phyloP scores from a whole-genome alignment of 176 grass and related monocot genomes.

The Carex myosuroides region DNA sequence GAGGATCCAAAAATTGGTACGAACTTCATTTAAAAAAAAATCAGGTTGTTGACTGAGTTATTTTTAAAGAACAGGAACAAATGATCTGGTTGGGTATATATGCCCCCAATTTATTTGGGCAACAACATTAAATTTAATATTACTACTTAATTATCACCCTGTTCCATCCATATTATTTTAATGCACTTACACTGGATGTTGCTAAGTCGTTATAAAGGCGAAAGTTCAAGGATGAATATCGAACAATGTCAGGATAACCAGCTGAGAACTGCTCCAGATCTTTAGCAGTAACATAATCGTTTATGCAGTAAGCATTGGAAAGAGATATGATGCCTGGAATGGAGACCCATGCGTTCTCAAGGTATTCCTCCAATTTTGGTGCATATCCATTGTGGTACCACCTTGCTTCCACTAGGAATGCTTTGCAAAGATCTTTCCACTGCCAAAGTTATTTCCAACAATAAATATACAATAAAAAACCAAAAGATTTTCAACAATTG shows the following conservation, averaged over 20 bases:
- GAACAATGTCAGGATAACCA: background rate
- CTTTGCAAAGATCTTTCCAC: constrained; percentile 29
- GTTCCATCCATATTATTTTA: background rate
- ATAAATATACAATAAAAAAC: background rate
- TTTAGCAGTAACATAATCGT: background rate
- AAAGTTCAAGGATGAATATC: background rate
- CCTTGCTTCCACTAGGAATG: constrained; percentile 23
- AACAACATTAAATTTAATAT: background rate
- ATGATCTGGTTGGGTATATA: too few relatives aligned
- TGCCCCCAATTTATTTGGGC: too few relatives aligned
- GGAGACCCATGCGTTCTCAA: constrained; percentile 20
- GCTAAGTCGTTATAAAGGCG: constrained; percentile 24
- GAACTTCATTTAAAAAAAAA: too few relatives aligned
- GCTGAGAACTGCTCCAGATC: constrained; percentile 13
- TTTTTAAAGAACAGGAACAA: too few relatives aligned
- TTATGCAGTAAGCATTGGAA: background rate
- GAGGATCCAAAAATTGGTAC: too few relatives aligned
- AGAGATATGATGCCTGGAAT: background rate
- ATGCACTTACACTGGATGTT: constrained; percentile 10
- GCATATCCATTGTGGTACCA: constrained; percentile 17
- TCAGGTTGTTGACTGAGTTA: too few relatives aligned
- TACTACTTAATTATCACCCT: background rate
- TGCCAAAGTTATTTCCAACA: background rate
- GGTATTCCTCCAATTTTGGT: constrained; percentile 26
- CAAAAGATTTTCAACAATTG: too few relatives aligned